A percentile compares a stretch with the other conserved stretches of the same genome.
phyloP scores from a whole-genome alignment of 2,329 filamentous ascomycete species.

The Penicillium nordicum region DNA sequence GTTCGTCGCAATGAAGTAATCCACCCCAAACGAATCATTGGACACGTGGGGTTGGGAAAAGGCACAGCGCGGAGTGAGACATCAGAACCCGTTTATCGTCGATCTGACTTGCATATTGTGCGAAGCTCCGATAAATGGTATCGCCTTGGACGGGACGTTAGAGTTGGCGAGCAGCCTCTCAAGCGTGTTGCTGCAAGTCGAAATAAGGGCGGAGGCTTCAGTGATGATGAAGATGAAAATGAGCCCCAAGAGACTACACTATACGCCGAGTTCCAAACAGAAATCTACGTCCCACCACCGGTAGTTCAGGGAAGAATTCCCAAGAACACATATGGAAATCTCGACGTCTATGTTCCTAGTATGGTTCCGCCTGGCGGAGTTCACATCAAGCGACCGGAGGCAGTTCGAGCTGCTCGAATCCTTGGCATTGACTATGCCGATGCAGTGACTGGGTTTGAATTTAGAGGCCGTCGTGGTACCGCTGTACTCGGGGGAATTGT shows the following conservation, averaged over 20 bases:
- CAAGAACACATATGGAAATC: conserved; percentile 59
- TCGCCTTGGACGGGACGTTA: conserved; percentile 76
- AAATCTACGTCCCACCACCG: conserved; percentile 70
- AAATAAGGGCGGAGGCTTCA: conserved; percentile 29
- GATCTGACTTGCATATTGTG: conserved; percentile 74
- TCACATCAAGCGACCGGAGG: conserved; percentile 57
- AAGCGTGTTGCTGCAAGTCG: conserved; percentile 63
- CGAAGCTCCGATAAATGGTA: conserved; percentile 88
- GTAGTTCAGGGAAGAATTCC: conserved; percentile 69
- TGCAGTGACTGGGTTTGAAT: conserved; percentile 85
- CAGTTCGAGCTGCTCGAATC: conserved; percentile 68
- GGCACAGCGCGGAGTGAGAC: conserved; percentile 44
- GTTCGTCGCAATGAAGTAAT: conserved; percentile 80
- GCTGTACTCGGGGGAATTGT: conserved; percentile 77
- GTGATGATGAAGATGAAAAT: conserved; percentile 44
- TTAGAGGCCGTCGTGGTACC: conserved; percentile 80
- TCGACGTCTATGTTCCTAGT: conserved; percentile 61
- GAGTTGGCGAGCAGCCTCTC: conserved; percentile 71
- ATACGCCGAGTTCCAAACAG: conserved; percentile 61
- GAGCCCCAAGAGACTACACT: conserved; percentile 55
- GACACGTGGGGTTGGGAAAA: conserved; percentile 64
- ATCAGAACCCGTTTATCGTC: conserved; percentile 76
- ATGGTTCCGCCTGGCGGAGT: conserved; percentile 62
- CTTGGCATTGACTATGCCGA: conserved; percentile 82
- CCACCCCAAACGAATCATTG: conserved; percentile 66